These are phyloP conservation scores for Ganoderma boninense DNA, from an alignment of 1,284 basidiomycete genomes.

Conservation along the genomic window DNA sequence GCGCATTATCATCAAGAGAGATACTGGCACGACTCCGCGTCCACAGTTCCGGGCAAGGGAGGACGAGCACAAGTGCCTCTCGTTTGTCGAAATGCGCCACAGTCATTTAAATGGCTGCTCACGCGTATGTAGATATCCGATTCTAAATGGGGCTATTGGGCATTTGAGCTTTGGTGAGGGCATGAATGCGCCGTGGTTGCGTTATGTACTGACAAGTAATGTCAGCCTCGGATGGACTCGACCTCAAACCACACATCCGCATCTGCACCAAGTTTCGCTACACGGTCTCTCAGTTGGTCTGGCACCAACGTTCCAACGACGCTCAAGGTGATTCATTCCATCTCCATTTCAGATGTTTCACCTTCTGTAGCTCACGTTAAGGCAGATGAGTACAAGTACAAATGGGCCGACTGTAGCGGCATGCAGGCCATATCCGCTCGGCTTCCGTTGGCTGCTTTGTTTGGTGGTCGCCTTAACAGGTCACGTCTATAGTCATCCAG, in stretches of 20 bases:
- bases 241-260: not conserved
- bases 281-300: not conserved
- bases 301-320: not conserved
- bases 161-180: not conserved
- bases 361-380: not conserved
- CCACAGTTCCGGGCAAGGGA: no score
- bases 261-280: not conserved
- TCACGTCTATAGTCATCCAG: constrained; percentile 8
- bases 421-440: constrained; percentile 7
- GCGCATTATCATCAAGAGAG: not conserved
- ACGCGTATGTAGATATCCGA: no score
- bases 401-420: not conserved
- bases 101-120: no score
- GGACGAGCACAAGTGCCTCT: no score
- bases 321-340: not conserved
- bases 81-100: no score
- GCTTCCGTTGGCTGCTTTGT: constrained; percentile 1
- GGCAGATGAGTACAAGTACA: not conserved
- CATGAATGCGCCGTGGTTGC: not conserved
- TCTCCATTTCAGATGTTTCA: no score
- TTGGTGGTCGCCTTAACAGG: constrained; percentile 4
- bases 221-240: not conserved
- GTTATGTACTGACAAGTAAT: no score
- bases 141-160: not conserved
- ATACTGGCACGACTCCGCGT: no score